Base-by-base conservation (phyloP, 108 stramenopile genomes). In the Poteriospumella lacustris region DNA sequence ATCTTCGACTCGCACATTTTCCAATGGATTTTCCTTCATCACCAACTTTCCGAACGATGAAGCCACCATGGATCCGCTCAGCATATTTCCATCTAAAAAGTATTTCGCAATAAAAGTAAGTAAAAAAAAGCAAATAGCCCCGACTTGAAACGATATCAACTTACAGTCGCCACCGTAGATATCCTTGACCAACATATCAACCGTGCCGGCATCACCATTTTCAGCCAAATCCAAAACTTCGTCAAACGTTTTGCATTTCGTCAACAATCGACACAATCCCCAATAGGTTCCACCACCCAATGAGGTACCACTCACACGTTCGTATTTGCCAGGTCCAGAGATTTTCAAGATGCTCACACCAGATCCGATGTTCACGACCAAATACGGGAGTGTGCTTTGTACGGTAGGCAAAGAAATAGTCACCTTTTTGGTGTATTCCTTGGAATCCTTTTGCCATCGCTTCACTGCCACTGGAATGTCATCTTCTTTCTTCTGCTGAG, bases 271-370 rank as follows among this genome's bases (percentile, higher is more conserved):
- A 77, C 95, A 95, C 73, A 99, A 77, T 2, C 98, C 98, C 94
- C 94, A 99, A 80, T 96, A 99, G 0, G 98, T 99, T 36, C 96
- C 98, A 24, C 98, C 98, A 19, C 98, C 98, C 47, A 99, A 93
- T 31, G 95, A 92, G 29, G 94, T 95, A 52, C 98, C 98, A 68
- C 93, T 94, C 42, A 99, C 92, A 67, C 98, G 95, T 70, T 94
- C 92, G 79, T 93, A 93, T n/a, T 87, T 81, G 34, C 94, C 84
- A 2, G 96, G 95, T 0, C 59, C 19, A 68, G 12, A 69, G 1
- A 78, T 83, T 81, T 86, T 86, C 29, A 86, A 73, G 68, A 97
- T 92, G 68, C 90, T 91, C 3, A 97, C 97, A 5, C 98, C 98
- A 0, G 96, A 95, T 0, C 98, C 98, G 77, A 99, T 95, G 9